Conservation (phyloP, 805 yeast species). For the Ogataea nonfermentans region DNA sequence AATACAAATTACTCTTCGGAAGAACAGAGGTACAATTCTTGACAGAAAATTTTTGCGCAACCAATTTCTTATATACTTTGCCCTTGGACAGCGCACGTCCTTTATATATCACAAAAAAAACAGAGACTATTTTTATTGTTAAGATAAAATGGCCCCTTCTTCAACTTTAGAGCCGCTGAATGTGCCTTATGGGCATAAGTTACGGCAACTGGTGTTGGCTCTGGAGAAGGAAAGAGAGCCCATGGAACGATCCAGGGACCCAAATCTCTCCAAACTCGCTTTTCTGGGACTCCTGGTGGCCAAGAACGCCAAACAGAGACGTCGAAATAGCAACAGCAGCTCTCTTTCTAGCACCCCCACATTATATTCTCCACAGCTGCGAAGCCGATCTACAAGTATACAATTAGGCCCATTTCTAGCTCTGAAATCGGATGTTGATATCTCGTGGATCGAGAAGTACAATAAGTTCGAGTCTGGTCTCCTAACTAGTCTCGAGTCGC, state of each 20-base stretch:
- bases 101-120: neutral
- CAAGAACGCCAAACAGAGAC: slow-evolving; percentile 4
- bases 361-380: slow-evolving; percentile 18
- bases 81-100: slow-evolving; percentile 3
- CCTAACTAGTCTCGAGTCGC: slow-evolving; percentile 23
- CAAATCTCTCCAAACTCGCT: slow-evolving; percentile 1
- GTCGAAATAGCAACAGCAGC: slow-evolving; percentile 3
- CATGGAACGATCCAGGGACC: neutral
- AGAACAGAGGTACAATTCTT: slow-evolving; percentile 10
- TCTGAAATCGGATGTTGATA: neutral
- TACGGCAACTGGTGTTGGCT: slow-evolving; percentile 5
- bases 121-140: neutral
- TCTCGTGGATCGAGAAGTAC: slow-evolving; percentile 16
- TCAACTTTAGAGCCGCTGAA: neutral
- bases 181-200: slow-evolving; percentile 5
- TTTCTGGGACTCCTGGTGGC: slow-evolving; percentile 10
- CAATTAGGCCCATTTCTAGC: slow-evolving; percentile 1
- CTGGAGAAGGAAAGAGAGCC: slow-evolving; percentile 1
- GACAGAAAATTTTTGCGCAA: slow-evolving; percentile 32
- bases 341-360: slow-evolving; percentile 19
- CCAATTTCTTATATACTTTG: slow-evolving; percentile 2
- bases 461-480: slow-evolving; percentile 19
- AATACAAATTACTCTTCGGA: slow-evolving; percentile 14
- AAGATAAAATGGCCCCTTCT: neutral
- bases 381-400: slow-evolving; percentile 12